These are phyloP conservation scores for Dactylellina leptospora DNA, from an alignment of 2,329 filamentous ascomycete genomes.

Conservation along the genomic window DNA sequence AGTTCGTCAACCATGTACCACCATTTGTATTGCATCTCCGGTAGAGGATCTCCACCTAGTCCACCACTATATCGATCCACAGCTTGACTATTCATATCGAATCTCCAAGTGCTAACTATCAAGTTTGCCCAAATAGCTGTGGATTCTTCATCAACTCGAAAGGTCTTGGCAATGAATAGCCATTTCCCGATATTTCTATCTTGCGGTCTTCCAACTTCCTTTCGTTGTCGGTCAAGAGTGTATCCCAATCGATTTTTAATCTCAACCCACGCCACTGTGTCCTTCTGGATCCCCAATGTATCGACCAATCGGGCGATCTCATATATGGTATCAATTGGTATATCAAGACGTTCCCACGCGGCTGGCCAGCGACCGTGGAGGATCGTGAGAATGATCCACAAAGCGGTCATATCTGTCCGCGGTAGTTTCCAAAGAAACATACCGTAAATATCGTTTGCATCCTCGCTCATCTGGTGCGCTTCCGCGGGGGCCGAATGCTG, in stretches of 20 bases:
- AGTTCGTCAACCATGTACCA: slow-evolving; percentile 14
- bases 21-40: slow-evolving; percentile 3
- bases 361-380: slow-evolving; percentile 21
- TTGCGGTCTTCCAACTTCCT: slow-evolving; percentile 16
- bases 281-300: neutral
- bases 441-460: neutral
- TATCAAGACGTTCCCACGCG: slow-evolving; percentile 9
- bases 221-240: slow-evolving; percentile 10
- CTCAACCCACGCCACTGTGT: neutral
- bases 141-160: slow-evolving; percentile 17
- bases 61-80: slow-evolving; percentile 29
- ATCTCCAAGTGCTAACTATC: slow-evolving; percentile 18
- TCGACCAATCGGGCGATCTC: slow-evolving; percentile 11
- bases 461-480: slow-evolving; percentile 1
- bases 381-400: slow-evolving; percentile 33
- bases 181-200: slow-evolving; percentile 23
- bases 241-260: neutral
- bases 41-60: neutral
- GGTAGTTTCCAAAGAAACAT: slow-evolving; percentile 24
- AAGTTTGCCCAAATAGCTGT: slow-evolving; percentile 28
- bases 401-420: neutral
- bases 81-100: neutral
- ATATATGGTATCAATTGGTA: slow-evolving; percentile 12
- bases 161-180: slow-evolving; percentile 23
- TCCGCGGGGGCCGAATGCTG: neutral